These are phyloP conservation scores for Acidiella bohemica DNA, from an alignment of 495 filamentous ascomycete genomes.

Conservation along the genomic window DNA sequence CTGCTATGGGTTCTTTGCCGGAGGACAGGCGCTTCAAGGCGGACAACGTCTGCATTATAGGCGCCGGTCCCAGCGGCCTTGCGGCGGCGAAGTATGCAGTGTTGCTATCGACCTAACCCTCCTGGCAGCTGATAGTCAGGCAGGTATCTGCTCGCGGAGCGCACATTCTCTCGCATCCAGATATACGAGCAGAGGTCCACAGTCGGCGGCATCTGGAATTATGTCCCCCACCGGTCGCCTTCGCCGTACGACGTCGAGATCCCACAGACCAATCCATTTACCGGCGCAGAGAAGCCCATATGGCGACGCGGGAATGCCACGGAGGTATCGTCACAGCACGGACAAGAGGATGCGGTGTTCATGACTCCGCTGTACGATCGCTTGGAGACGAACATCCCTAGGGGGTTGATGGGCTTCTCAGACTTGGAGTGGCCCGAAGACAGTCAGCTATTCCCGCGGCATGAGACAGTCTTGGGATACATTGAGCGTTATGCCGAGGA, in stretches of 20 bases:
- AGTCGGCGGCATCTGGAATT: conserved; percentile 77
- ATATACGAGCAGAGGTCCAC: conserved; percentile 68
- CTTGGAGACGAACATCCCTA: conserved; percentile 78
- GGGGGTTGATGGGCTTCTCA: conserved; percentile 66
- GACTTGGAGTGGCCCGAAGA: conserved; percentile 51
- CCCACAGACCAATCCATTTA: conserved; percentile 28
- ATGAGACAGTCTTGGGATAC: conserved; percentile 56
- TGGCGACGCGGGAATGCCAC: conserved; percentile 17
- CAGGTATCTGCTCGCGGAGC: conserved; percentile 64
- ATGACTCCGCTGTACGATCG: conserved; percentile 67
- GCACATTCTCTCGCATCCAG: conserved; percentile 52
- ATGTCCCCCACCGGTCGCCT: conserved; percentile 31
- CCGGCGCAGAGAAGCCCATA: conserved; percentile 18
- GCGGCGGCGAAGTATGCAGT: conserved; percentile 42
- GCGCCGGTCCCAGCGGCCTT: conserved; percentile 56
- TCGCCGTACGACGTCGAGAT: conserved; percentile 15
- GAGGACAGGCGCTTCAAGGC: conserved; percentile 24
- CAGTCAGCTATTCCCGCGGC: conserved; percentile 57
- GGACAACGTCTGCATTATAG: conserved; percentile 49
- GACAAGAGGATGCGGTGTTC: conserved; percentile 28
- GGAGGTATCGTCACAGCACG: conserved; percentile 9
- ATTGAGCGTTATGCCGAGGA: conserved; percentile 58
- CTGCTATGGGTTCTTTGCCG: conserved; percentile 10
- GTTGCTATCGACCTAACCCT: neutral
- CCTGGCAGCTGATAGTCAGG: neutral